phyloP scores from a whole-genome alignment of 345 rosid genomes.

The Gossypium australe region DNA sequence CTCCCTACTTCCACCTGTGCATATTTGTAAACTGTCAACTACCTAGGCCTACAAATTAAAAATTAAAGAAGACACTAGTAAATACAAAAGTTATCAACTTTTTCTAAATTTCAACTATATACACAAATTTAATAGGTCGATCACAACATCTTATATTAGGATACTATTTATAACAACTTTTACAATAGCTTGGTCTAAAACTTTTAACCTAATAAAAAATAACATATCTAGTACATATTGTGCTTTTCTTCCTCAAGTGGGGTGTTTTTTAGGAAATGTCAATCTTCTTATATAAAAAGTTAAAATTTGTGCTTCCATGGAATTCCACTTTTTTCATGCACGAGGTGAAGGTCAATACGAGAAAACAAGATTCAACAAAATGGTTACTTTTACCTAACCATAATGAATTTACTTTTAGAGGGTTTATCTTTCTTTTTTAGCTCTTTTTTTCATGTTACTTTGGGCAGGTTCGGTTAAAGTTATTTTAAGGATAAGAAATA shows the following conservation, averaged over 20 bases:
- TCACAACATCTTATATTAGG: not conserved
- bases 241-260: not conserved
- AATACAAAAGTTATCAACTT: not conserved
- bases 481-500: not conserved
- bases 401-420: no score
- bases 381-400: no score
- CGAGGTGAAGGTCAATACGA: no score
- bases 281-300: not conserved
- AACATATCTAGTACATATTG: not conserved
- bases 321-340: no score
- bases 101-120: not conserved
- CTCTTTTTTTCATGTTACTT: not conserved
- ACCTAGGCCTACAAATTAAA: not conserved
- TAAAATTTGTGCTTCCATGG: no score
- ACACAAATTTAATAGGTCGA: not conserved
- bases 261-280: not conserved
- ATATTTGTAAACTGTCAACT: constrained; percentile 4
- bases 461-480: not conserved
- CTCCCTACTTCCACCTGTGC: constrained; percentile 56
- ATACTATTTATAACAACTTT: not conserved
- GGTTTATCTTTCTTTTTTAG: no score
- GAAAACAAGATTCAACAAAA: no score
- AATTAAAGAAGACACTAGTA: not conserved
- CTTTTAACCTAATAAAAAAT: not conserved
- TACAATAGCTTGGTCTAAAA: not conserved